Base-by-base conservation (phyloP, 352 stramenopile genomes). In the Phytopythium aichiense region DNA sequence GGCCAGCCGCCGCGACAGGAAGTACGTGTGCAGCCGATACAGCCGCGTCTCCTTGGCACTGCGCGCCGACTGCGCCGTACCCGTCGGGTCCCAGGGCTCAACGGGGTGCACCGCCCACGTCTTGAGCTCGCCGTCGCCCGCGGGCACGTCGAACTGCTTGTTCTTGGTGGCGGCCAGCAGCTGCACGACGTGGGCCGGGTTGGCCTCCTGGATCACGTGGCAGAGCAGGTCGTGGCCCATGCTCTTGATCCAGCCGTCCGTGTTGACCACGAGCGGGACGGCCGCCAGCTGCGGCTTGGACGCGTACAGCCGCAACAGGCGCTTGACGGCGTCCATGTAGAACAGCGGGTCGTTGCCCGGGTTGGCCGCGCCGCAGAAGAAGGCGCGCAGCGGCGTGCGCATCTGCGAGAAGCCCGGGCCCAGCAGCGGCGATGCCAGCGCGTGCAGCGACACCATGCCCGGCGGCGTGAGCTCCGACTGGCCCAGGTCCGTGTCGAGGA, bases 171-270 rank as follows among this genome's bases (percentile, higher is more conserved):
- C 84, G 30, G 93, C 94, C 15, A 98, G 49, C 49, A 99, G 81
- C 76, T 99, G 94, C 40, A 98, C 84, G 61, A 99, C 84, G 76
- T 99, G 91, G 7, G 91, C 76, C 16, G 95, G 94, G 46, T 74
- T 68, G 3, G 91, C 73, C 51, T 84, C 76, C 35, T 93, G 68
- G 37, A 99, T 92, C 42, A 98, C 80, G 23, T 81, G 83, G 57
- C 89, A 95, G 38, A 99, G 81, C 60, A 99, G 76, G 62, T 99
- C 89, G 64, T 95, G 89, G 12, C 96, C 96, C 77, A 99, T 96
- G 54, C 95, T 97, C 77, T 98, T 98, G 59, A 99, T 88, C 95
- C 95, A 99, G 45, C 96, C 96, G 72, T 98, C 96, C 18, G 95
- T 98, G 70, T 99, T 99, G 63, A 99, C 85, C 16, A 99, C 72